Conservation (phyloP, 306 rosid species). For the Acmispon strigosus region DNA sequence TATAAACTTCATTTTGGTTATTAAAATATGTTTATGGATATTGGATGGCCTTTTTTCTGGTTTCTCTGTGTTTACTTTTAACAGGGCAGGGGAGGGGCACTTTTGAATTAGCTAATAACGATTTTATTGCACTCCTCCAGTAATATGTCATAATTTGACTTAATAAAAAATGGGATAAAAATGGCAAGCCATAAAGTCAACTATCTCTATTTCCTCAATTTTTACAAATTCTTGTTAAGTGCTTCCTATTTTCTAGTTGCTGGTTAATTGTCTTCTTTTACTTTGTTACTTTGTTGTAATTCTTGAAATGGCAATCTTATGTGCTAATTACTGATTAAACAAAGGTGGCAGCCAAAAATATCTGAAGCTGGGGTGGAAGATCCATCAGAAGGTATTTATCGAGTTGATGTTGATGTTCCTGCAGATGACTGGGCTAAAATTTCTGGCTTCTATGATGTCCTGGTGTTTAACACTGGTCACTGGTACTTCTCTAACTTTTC, state of each 20-base stretch:
- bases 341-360: constrained; percentile 79
- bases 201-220: background rate
- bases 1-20: background rate
- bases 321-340: constrained; percentile 44
- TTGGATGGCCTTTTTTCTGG: background rate
- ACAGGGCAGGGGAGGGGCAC: background rate
- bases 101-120: background rate
- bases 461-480: constrained; percentile 86
- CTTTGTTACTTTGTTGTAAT: background rate
- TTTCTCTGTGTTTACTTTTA: background rate
- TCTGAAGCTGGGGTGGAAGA: constrained; percentile 29
- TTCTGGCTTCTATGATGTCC: constrained; percentile 69
- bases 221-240: background rate
- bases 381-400: constrained; percentile 54
- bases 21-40: background rate
- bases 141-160: background rate
- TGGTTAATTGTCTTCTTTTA: background rate
- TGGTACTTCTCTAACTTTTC: constrained; percentile 49
- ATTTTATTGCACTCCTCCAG: background rate
- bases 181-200: background rate
- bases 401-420: constrained; percentile 87
- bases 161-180: background rate
- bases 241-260: background rate
- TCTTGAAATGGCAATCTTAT: constrained; percentile 41
- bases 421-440: constrained; percentile 80